Base-by-base conservation (phyloP, 768 basidiomycete genomes). In the Mycena capillaripes region DNA sequence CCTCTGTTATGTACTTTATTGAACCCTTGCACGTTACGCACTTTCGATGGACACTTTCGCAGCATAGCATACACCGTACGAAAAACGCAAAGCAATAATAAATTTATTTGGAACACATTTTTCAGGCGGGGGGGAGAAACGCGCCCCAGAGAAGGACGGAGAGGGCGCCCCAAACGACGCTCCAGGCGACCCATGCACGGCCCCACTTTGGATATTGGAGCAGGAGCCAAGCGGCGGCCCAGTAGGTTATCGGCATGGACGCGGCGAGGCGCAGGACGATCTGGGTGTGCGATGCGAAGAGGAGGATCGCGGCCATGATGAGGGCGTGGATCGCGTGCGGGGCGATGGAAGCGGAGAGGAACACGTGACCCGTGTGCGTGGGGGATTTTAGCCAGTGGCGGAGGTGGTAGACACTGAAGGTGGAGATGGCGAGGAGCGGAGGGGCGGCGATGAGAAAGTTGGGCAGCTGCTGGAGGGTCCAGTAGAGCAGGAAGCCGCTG, bases 51-150 rank as follows among this genome's bases (percentile, higher is more conserved):
- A 67, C 60, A 67, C 36, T 38, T 48, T 48, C 19, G 44, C 44
- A 61, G 42, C 69, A 69, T 59, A 67, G 42, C 34, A 69, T 58
- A 67, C 55, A 55, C 52, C 44, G 46, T 38, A 38, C 36, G 58
- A 50, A 63, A 66, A 63, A 25, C 38, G 30, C 32, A 53, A 66
- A 56, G 46, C 48, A 52, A 70, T 74, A 42, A 62, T 65, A 58
- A 38, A 17, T 56, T 61, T 50, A 10, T 50, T 38, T 42, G 21
- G 44, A 46, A 4, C 4, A 38, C 11, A 42, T 38, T n/a, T 32
- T 58, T 67, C 82, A 97, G 0, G 97, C 97, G n/a, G 97, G 97
- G 0, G 97, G 97, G 34, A 97, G 86, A 78, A 97, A 97, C 3
- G 89, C 88, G 2, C 86, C 88, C 97, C 96, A 99, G 0, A 97